Evolutionary conservation across 1,284 basidiomycete species (phyloP).

Genomic region (Cryptococcus wingfieldii): DNA sequence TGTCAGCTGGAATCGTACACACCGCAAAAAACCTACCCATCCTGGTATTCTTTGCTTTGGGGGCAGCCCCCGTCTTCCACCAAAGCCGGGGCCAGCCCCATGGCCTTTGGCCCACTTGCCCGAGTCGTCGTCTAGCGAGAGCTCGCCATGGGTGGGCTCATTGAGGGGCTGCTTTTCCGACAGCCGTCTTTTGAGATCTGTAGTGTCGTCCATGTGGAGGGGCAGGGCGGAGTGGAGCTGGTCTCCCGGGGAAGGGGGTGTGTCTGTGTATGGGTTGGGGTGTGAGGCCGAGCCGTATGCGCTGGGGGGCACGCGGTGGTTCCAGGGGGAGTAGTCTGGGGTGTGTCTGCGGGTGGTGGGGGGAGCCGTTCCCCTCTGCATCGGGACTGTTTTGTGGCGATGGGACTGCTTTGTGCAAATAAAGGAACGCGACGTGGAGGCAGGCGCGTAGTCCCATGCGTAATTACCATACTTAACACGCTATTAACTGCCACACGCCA

Average conservation of each 20-base stretch:
- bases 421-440: neutral
- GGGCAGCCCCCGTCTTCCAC: slow-evolving; percentile 39
- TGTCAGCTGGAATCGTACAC: neutral
- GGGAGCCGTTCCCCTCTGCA: neutral
- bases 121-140: slow-evolving; percentile 22
- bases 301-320: slow-evolving; percentile 29
- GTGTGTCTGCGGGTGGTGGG: slow-evolving; percentile 26
- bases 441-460: slow-evolving; percentile 9
- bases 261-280: neutral
- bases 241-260: neutral
- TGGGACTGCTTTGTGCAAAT: neutral
- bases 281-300: slow-evolving; percentile 35
- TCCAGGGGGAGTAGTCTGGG: slow-evolving; percentile 43
- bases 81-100: slow-evolving; percentile 39
- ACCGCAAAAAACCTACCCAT: slow-evolving; percentile 30
- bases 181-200: slow-evolving; percentile 11
- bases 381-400: neutral
- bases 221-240: slow-evolving; percentile 16
- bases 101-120: slow-evolving; percentile 46
- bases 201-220: slow-evolving; percentile 19
- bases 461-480: no score
- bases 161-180: neutral
- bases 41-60: slow-evolving; percentile 38
- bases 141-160: neutral
- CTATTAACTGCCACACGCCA: no score